Evolutionary conservation across 768 basidiomycete species (phyloP), one percentile per base, ranked within the genome.

Genomic region (Podaxis sp.): DNA sequence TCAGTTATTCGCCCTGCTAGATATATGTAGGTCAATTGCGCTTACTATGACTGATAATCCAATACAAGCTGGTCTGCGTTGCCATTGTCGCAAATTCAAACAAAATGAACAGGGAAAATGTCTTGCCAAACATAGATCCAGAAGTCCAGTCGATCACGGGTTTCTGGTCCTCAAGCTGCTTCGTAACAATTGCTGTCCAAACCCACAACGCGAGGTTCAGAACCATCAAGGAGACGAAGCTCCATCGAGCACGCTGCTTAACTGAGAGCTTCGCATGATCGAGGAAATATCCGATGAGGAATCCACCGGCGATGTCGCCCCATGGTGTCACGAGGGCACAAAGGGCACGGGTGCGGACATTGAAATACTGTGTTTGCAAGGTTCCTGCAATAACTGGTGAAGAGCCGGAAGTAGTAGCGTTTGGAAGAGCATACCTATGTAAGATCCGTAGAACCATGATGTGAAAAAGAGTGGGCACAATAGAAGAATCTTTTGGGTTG

Each of bases 131-230:
- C 40, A 71, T 63, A 25, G 65, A 64, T 7, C 58, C 58, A 2
- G 74, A 73, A 11, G 71, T 73, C 74, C 74, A 75, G 64, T 73
- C 74, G 54, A 75, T 70, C 12, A 73, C 72, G 33, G 74, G 74
- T 49, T 68, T 47, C 38, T 69, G 36, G 54, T 72, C 72, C 59
- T 73, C 67, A 24, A 73, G 66, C 47, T 71, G 71, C 59, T 73
- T 73, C 4, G 74, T 74, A 49, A 73, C 65, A 19, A 73, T 65
- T 4, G 74, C 74, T 2, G 73, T 70, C 73, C 73, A 74, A 2
- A 73, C 65, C 72, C 74, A 75, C 6, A 75, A 64, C 1, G 69
- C 69, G 6, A 74, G 58, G 59, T 74, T 75, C 37, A 71, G 41
- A 50, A 68, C 66, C 74, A 74, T 75, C 17, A 75, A 65, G 11